These are phyloP conservation scores for Colletotrichum aenigma DNA, from an alignment of 2,329 filamentous ascomycete genomes.

Conservation along the genomic window DNA sequence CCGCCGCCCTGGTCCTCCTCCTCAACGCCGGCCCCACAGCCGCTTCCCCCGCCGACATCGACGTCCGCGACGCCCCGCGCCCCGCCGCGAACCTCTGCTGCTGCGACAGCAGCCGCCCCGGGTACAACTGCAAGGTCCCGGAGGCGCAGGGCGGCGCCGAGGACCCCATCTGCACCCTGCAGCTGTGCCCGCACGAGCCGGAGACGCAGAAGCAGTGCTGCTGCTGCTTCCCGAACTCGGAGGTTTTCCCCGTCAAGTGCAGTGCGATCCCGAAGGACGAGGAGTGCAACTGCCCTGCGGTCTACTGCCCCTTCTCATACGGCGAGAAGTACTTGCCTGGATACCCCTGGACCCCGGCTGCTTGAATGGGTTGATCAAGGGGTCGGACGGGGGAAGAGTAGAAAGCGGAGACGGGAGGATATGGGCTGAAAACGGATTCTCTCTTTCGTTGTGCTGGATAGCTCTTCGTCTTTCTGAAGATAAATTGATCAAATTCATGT, in stretches of 20 bases:
- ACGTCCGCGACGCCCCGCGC: conserved; percentile 1
- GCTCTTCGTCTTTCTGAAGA: background rate
- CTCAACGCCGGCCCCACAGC: conserved; percentile 12
- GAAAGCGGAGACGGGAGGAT: background rate
- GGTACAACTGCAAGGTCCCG: conserved; percentile 20
- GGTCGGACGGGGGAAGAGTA: background rate
- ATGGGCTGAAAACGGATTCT: background rate
- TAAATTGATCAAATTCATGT: background rate
- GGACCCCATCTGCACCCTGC: conserved; percentile 8
- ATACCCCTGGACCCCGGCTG: background rate
- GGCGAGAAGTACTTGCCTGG: background rate
- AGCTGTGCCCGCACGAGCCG: conserved; percentile 23
- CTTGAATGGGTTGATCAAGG: background rate
- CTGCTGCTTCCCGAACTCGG: conserved; percentile 17
- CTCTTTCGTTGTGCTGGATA: background rate
- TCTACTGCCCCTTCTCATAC: conserved; percentile 18
- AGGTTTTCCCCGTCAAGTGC: background rate
- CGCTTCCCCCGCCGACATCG: conserved; percentile 22
- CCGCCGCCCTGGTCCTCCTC: conserved; percentile 16
- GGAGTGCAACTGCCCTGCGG: conserved; percentile 10
- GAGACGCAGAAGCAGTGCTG: conserved; percentile 23
- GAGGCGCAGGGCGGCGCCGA: background rate
- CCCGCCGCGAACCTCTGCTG: conserved; percentile 25
- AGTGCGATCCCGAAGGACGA: background rate
- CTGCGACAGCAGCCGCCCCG: conserved; percentile 21